Evolutionary conservation across 1,139 yeast genomes (phyloP).

Genomic region (Yamadazyma trypodendri): DNA sequence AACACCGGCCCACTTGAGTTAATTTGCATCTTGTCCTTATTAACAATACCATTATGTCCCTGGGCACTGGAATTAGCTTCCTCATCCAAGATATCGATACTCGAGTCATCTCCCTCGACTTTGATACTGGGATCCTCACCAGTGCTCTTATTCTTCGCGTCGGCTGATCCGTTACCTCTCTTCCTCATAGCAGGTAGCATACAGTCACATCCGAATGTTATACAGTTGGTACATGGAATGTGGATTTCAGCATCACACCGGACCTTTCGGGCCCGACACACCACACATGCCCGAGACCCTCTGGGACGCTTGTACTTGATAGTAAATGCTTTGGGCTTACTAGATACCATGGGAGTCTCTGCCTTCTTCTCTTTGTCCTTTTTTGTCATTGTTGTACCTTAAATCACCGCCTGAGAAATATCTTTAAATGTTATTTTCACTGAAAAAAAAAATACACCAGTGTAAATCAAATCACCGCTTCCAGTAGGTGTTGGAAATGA

Average conservation of each 20-base stretch:
- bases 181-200: slow-evolving; percentile 58
- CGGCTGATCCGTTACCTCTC: slow-evolving; percentile 33
- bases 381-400: background rate
- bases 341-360: background rate
- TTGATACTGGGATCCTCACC: slow-evolving; percentile 7
- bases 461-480: too few relatives aligned
- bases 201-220: slow-evolving; percentile 76
- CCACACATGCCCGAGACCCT: slow-evolving; percentile 53
- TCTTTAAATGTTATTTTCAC: too few relatives aligned
- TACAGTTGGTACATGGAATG: slow-evolving; percentile 75
- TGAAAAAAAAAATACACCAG: too few relatives aligned
- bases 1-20: slow-evolving; percentile 36
- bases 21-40: slow-evolving; percentile 8
- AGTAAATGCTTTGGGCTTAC: slow-evolving; percentile 49
- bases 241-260: slow-evolving; percentile 69
- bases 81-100: slow-evolving; percentile 1
- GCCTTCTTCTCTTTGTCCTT: slow-evolving; percentile 1
- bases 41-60: background rate
- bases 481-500: too few relatives aligned
- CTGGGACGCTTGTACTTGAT: slow-evolving; percentile 51
- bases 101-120: slow-evolving; percentile 5
- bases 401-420: too few relatives aligned
- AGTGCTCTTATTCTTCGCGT: slow-evolving; percentile 22
- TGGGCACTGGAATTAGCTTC: too few relatives aligned
- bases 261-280: slow-evolving; percentile 71